Evolutionary conservation across 805 yeast species (phyloP).

Genomic region (Ogataea pini): DNA sequence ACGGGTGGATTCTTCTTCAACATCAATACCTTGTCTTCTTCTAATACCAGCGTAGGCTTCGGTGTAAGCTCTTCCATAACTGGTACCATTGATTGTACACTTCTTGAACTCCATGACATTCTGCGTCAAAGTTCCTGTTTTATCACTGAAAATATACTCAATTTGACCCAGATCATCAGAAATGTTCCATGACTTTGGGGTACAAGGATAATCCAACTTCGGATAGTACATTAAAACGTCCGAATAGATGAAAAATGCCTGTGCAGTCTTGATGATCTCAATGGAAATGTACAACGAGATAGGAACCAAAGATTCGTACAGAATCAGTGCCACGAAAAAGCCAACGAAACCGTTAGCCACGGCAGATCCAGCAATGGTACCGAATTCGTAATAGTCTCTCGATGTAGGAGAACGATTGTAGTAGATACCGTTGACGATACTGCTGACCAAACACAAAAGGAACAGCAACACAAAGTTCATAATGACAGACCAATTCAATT

Average conservation of each 20-base stretch:
- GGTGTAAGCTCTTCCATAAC: conserved; percentile 80
- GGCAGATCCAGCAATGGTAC: conserved; percentile 65
- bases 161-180: conserved; percentile 86
- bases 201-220: conserved; percentile 73
- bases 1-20: conserved; percentile 54
- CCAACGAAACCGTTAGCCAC: conserved; percentile 68
- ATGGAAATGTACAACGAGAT: conserved; percentile 79
- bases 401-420: conserved; percentile 51
- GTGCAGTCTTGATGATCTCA: conserved; percentile 80
- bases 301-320: conserved; percentile 80
- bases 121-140: conserved; percentile 83
- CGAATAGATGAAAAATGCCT: conserved; percentile 76
- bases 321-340: conserved; percentile 73
- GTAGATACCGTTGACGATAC: conserved; percentile 68
- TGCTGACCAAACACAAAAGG: conserved; percentile 66
- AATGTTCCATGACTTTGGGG: conserved; percentile 83
- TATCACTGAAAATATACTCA: conserved; percentile 81
- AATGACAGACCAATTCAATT: conserved; percentile 67
- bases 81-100: conserved; percentile 70
- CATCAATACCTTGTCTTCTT: conserved; percentile 76
- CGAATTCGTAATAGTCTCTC: conserved; percentile 66
- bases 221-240: conserved; percentile 73
- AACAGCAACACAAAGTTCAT: conserved; percentile 67
- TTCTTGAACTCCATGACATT: conserved; percentile 85
- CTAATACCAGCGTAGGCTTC: conserved; percentile 80